phyloP scores from a whole-genome alignment of 1,284 basidiomycete genomes.

The Xerocomus amazonicus region DNA sequence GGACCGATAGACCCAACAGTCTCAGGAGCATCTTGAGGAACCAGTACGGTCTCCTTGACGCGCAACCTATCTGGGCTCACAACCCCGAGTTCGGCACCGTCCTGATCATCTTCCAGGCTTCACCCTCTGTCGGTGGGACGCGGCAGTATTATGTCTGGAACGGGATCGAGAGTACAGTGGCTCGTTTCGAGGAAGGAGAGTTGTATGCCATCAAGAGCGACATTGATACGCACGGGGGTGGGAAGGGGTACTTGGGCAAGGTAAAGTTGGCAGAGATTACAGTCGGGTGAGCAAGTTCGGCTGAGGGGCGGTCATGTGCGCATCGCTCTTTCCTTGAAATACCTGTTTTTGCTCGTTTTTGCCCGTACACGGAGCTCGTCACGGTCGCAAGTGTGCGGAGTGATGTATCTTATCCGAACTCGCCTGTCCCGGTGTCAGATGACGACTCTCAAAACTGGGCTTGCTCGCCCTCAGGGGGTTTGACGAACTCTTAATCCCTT shows the following conservation, averaged over 20 bases:
- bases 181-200: not conserved
- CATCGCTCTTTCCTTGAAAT: too few relatives aligned
- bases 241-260: not conserved
- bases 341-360: too few relatives aligned
- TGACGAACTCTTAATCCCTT: too few relatives aligned
- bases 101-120: constrained; percentile 1
- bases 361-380: too few relatives aligned
- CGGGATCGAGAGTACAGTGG: not conserved
- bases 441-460: too few relatives aligned
- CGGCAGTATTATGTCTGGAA: not conserved
- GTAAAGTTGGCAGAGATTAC: not conserved
- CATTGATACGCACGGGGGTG: not conserved
- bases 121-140: not conserved
- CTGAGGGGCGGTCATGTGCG: too few relatives aligned
- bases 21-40: not conserved
- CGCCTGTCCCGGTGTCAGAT: too few relatives aligned
- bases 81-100: not conserved
- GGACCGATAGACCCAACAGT: not conserved
- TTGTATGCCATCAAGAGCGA: not conserved
- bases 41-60: not conserved
- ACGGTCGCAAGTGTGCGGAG: too few relatives aligned
- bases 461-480: too few relatives aligned
- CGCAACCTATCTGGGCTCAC: not conserved
- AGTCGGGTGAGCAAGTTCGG: not conserved
- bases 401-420: too few relatives aligned